Evolutionary conservation across 441 rosid genomes (phyloP).

Genomic region (Populus trichocarpa): DNA sequence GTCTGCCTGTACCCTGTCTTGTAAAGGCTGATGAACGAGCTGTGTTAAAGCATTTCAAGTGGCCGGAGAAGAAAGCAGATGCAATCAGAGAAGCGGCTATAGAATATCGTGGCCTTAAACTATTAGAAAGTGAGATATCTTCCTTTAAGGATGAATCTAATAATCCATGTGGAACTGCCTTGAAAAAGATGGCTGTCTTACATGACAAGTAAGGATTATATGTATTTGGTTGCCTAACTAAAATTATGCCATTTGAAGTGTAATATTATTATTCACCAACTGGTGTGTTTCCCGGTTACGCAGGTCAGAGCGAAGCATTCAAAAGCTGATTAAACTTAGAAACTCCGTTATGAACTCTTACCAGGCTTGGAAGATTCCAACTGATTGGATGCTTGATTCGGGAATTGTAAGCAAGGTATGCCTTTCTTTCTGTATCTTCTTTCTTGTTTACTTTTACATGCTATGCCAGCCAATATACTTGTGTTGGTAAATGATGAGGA

Average conservation of each 20-base stretch:
- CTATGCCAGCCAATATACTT: too few relatives aligned
- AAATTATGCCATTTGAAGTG: neutral
- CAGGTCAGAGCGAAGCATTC: slow-evolving; percentile 72
- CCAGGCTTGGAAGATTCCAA: slow-evolving; percentile 68
- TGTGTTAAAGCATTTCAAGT: slow-evolving; percentile 88
- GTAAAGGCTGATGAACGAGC: slow-evolving; percentile 85
- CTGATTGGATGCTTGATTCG: slow-evolving; percentile 87
- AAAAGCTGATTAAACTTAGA: slow-evolving; percentile 58
- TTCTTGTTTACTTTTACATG: neutral
- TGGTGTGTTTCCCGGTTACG: slow-evolving; percentile 9
- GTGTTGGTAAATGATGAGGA: neutral
- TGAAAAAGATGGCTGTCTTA: slow-evolving; percentile 76
- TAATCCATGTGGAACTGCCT: slow-evolving; percentile 55
- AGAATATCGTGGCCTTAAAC: slow-evolving; percentile 74
- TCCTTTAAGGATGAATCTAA: slow-evolving; percentile 49
- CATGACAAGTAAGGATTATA: slow-evolving; percentile 62
- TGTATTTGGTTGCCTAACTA: slow-evolving; percentile 1
- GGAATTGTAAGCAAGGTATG: slow-evolving; percentile 65
- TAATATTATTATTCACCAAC: slow-evolving; percentile 15
- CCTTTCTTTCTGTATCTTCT: neutral
- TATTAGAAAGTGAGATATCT: slow-evolving; percentile 62
- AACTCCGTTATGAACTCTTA: slow-evolving; percentile 52
- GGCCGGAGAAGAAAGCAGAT: slow-evolving; percentile 97
- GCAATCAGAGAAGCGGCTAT: slow-evolving; percentile 84
- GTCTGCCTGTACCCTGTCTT: slow-evolving; percentile 3